These are phyloP conservation scores for Ulota crispa DNA, from an alignment of 225 moss, liverwort and hornwort genomes.

Conservation along the genomic window DNA sequence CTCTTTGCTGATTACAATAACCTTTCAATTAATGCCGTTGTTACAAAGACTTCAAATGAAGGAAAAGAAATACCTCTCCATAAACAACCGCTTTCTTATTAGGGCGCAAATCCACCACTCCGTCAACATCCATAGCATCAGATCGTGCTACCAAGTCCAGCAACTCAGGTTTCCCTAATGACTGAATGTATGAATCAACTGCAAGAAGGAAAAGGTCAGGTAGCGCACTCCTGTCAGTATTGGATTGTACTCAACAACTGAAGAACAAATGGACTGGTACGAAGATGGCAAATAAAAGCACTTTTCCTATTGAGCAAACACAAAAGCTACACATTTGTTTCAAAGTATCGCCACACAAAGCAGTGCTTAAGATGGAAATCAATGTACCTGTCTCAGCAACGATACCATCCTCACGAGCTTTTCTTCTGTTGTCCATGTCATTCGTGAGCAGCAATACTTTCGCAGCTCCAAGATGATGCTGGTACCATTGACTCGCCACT, in stretches of 20 bases:
- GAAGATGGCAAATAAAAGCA: background rate
- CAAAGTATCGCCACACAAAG: conserved; percentile 13
- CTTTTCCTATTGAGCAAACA: background rate
- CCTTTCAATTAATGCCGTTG: background rate
- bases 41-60: background rate
- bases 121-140: conserved; percentile 73
- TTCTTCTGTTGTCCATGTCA: conserved; percentile 86
- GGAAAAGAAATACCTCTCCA: conserved; percentile 60
- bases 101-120: conserved; percentile 74
- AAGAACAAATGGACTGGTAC: background rate
- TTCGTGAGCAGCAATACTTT: conserved; percentile 83
- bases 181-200: conserved; percentile 84
- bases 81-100: conserved; percentile 86
- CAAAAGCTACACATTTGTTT: background rate
- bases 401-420: conserved; percentile 78
- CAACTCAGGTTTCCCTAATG: conserved; percentile 80
- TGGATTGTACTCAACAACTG: background rate
- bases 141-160: conserved; percentile 78
- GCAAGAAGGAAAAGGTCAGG: conserved; percentile 32
- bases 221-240: background rate
- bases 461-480: conserved; percentile 68
- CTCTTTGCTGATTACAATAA: background rate
- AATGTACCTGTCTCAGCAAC: conserved; percentile 73
- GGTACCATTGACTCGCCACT: conserved; percentile 94
- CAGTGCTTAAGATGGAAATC: conserved; percentile 1